Percentiles rank a stretch among this genome's conserved stretches.
phyloP scores from a whole-genome alignment of 2,329 filamentous ascomycete species.

The Dendryphion nanum region DNA sequence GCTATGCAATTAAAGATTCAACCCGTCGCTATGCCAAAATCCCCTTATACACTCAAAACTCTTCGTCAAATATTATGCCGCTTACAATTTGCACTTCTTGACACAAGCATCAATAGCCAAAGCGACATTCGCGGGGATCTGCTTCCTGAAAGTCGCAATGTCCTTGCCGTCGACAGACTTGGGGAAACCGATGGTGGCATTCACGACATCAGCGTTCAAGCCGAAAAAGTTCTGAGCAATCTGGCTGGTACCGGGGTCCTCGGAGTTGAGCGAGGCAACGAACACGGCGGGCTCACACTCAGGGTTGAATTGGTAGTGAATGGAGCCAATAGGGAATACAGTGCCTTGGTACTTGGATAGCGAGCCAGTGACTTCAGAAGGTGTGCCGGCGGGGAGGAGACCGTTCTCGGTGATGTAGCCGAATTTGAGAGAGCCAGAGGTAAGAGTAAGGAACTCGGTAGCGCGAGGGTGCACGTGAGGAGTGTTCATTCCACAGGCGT shows the following conservation, averaged over 20 bases:
- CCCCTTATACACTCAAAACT: too few species aligned
- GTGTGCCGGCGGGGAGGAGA: conserved; percentile 31
- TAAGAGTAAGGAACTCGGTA: conserved; percentile 49
- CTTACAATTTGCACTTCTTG: neutral
- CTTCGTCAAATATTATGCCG: too few species aligned
- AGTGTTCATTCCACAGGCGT: conserved; percentile 49
- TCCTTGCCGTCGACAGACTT: conserved; percentile 32
- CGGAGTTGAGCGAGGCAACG: conserved; percentile 44
- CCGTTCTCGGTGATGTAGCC: conserved; percentile 50
- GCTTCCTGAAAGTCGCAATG: conserved; percentile 35
- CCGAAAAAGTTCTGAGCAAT: conserved; percentile 47
- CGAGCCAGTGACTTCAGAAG: conserved; percentile 40
- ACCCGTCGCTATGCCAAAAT: too few species aligned
- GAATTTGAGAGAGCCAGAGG: conserved; percentile 42
- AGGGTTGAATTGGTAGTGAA: conserved; percentile 52
- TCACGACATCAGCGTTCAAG: conserved; percentile 35
- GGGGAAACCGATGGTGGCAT: conserved; percentile 40
- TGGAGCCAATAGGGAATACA: conserved; percentile 47
- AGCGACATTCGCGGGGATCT: conserved; percentile 50
- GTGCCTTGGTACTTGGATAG: conserved; percentile 45
- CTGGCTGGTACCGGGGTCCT: conserved; percentile 44
- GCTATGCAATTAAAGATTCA: too few species aligned
- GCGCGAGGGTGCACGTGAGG: conserved; percentile 51
- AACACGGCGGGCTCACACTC: conserved; percentile 45
- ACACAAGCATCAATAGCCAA: conserved; percentile 46